These are phyloP conservation scores for Lantana camara DNA, from an alignment of 257 asterid species.

Conservation along the genomic window DNA sequence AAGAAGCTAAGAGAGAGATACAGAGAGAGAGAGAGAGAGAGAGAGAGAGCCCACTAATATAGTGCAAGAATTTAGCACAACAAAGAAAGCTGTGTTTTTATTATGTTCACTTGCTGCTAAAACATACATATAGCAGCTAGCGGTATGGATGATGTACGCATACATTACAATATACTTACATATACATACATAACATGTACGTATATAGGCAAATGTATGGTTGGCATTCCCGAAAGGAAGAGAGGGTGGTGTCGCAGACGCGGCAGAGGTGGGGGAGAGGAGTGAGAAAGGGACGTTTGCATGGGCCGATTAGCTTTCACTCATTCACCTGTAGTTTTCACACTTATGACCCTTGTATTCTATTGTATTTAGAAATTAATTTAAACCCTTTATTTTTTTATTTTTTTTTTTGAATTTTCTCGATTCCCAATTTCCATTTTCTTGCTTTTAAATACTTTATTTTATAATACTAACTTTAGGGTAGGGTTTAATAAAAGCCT, in stretches of 20 bases:
- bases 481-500: conserved; percentile 55
- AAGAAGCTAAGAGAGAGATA: conserved; percentile 22
- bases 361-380: too few species aligned
- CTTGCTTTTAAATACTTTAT: background rate
- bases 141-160: background rate
- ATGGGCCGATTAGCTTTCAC: conserved; percentile 77
- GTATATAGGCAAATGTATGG: conserved; percentile 47
- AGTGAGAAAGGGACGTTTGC: conserved; percentile 84
- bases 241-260: conserved; percentile 38
- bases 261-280: conserved; percentile 82
- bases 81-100: conserved; percentile 1
- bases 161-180: background rate
- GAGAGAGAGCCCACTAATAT: conserved; percentile 34
- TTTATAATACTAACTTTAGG: background rate
- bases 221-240: conserved; percentile 73
- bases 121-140: background rate
- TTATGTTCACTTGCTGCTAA: conserved; percentile 6
- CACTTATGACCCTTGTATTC: conserved; percentile 43
- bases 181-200: background rate
- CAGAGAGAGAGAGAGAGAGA: conserved; percentile 14
- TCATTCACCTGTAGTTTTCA: conserved; percentile 93
- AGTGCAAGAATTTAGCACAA: conserved; percentile 30
- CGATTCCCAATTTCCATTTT: conserved; percentile 35
- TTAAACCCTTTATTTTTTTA: background rate
- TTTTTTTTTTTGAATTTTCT: conserved; percentile 17